A percentile compares a stretch with the other conserved stretches of the same genome.
Evolutionary conservation across 1,284 basidiomycete species (phyloP).

Genomic region (Mycena sp.): DNA sequence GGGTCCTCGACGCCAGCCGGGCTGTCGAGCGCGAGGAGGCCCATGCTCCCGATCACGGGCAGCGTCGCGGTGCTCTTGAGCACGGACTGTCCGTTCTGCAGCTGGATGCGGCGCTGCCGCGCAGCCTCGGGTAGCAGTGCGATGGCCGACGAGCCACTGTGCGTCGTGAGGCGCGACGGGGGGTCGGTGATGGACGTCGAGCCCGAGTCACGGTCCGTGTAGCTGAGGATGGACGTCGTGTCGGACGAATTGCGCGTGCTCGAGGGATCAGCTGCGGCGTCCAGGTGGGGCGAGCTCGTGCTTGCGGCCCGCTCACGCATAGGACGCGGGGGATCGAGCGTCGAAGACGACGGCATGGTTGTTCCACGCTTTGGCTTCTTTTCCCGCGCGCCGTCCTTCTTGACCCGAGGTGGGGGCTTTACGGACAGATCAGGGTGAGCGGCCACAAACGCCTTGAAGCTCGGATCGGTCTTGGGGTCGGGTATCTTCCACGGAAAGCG

Average conservation of each 20-base stretch:
- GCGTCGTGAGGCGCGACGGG: slow-evolving; percentile 47
- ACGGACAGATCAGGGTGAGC: slow-evolving; percentile 89
- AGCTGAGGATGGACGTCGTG: slow-evolving; percentile 53
- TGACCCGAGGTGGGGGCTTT: slow-evolving; percentile 48
- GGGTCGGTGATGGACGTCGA: slow-evolving; percentile 57
- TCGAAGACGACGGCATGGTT: slow-evolving; percentile 42
- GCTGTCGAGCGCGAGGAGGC: slow-evolving; percentile 44
- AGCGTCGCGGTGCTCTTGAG: slow-evolving; percentile 48
- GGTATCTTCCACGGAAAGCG: slow-evolving; percentile 99
- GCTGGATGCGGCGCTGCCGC: slow-evolving; percentile 27
- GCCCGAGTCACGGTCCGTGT: slow-evolving; percentile 48
- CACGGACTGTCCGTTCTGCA: slow-evolving; percentile 32
- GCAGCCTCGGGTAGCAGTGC: slow-evolving; percentile 18
- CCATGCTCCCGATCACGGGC: slow-evolving; percentile 39
- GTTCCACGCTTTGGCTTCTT: slow-evolving; percentile 41
- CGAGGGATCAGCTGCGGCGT: slow-evolving; percentile 34
- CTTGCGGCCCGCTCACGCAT: slow-evolving; percentile 45
- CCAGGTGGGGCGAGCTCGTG: slow-evolving; percentile 31
- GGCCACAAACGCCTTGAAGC: slow-evolving; percentile 91
- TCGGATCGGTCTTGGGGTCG: slow-evolving; percentile 92
- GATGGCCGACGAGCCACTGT: slow-evolving; percentile 38
- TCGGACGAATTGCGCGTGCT: slow-evolving; percentile 52
- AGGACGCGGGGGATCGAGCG: slow-evolving; percentile 31
- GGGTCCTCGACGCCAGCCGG: slow-evolving; percentile 55
- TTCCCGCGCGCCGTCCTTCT: slow-evolving; percentile 9